These are phyloP conservation scores for Arxiozyma slooffiae DNA, from an alignment of 1,139 yeast genomes.

Conservation along the genomic window DNA sequence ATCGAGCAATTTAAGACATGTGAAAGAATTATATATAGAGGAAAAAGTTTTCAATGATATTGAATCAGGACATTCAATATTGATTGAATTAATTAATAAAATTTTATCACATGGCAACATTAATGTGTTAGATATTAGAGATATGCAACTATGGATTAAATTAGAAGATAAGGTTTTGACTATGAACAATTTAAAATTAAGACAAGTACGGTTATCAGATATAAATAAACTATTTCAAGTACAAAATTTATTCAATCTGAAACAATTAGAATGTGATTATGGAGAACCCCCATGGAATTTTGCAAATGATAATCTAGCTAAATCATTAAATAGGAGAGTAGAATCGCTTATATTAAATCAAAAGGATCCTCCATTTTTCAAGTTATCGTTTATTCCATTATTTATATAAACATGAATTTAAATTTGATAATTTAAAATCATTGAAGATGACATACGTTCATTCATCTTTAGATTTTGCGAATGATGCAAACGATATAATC, in stretches of 20 bases:
- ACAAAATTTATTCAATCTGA: too few species aligned
- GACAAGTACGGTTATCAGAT: too few species aligned
- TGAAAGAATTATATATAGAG: slow-evolving; percentile 17
- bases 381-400: background rate
- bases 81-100: slow-evolving; percentile 15
- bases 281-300: background rate
- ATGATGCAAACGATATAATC: slow-evolving; percentile 27
- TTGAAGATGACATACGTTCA: slow-evolving; percentile 37
- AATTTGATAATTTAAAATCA: slow-evolving; percentile 12
- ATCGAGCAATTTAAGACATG: slow-evolving; percentile 10
- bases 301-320: background rate
- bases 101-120: slow-evolving; percentile 12
- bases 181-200: too few species aligned
- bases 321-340: background rate
- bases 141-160: too few species aligned
- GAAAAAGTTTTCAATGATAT: slow-evolving; percentile 21
- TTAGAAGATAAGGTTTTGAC: too few species aligned
- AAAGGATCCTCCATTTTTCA: background rate
- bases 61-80: slow-evolving; percentile 12
- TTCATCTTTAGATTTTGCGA: slow-evolving; percentile 33
- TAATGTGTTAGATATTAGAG: too few species aligned
- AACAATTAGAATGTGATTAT: background rate
- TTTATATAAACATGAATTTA: slow-evolving; percentile 2
- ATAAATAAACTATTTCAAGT: too few species aligned
- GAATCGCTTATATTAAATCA: background rate